phyloP scores from a whole-genome alignment of 345 rosid species.

The Salix dunnii region DNA sequence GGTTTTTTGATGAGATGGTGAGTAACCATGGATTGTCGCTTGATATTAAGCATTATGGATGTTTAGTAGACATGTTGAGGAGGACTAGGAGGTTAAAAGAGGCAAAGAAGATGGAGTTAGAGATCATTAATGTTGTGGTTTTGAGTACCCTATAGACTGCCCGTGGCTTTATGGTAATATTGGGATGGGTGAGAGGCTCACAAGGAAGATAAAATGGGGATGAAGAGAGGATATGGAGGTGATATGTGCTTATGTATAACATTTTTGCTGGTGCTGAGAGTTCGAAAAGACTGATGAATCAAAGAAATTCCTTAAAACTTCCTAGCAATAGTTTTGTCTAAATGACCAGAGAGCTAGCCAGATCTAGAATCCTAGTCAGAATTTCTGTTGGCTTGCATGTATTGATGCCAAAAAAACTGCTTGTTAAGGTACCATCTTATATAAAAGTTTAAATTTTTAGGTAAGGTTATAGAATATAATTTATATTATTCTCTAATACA shows the following conservation, averaged over 20 bases:
- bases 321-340: conserved; percentile 50
- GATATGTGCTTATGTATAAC: conserved; percentile 76
- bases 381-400: neutral
- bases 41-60: conserved; percentile 69
- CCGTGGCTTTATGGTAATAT: conserved; percentile 68
- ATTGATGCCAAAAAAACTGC: neutral
- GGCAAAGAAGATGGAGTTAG: conserved; percentile 65
- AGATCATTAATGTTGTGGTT: conserved; percentile 45
- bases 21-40: conserved; percentile 46
- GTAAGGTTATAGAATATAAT: too few species aligned
- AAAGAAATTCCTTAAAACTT: conserved; percentile 47
- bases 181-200: conserved; percentile 65
- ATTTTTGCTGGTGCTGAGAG: conserved; percentile 59
- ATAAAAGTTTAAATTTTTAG: too few species aligned
- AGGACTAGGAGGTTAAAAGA: conserved; percentile 76
- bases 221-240: conserved; percentile 70
- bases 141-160: conserved; percentile 89
- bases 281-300: conserved; percentile 54
- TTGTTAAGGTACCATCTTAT: too few species aligned
- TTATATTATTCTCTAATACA: too few species aligned
- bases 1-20: conserved; percentile 59
- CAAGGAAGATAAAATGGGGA: conserved; percentile 57
- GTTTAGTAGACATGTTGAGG: conserved; percentile 74
- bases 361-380: neutral
- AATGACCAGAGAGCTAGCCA: neutral